Conservation (phyloP, 257 asterid species). For the Nicotiana attenuata region DNA sequence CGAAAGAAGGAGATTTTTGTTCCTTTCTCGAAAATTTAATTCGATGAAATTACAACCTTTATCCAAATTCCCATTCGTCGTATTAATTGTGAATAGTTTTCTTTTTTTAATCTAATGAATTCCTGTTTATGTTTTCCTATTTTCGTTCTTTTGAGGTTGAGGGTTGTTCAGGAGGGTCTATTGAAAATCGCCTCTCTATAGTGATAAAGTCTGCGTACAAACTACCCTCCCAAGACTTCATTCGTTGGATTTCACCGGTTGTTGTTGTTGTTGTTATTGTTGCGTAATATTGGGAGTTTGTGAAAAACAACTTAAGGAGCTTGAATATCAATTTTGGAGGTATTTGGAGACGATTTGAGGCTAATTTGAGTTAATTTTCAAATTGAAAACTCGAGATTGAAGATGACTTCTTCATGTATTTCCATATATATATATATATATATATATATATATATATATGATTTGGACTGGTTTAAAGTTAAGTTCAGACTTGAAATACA, state of each 20-base stretch:
- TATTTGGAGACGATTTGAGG: no score
- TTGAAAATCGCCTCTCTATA: no score
- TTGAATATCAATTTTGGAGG: neutral
- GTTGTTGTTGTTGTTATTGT: no score
- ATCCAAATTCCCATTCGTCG: neutral
- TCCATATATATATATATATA: no score
- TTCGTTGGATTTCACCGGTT: no score
- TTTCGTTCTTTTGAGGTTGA: neutral
- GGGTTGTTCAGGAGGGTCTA: neutral
- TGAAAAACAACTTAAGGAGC: neutral
- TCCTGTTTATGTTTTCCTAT: neutral
- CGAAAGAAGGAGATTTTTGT: slow-evolving; percentile 56
- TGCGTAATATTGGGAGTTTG: neutral
- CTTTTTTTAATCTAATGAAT: neutral
- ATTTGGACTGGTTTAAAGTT: no score
- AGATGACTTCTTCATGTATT: no score
- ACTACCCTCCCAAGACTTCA: no score
- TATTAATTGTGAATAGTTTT: neutral
- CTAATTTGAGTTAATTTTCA: neutral
- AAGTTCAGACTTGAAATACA: no score
- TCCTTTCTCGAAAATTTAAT: neutral
- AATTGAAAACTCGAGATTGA: no score
- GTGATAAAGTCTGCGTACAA: no score
- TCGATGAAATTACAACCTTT: neutral
- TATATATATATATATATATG: no score